Evolutionary conservation across 2,329 filamentous ascomycete genomes (phyloP), one percentile per base, ranked within the genome.

Genomic region (Trichoderma oligosporum): DNA sequence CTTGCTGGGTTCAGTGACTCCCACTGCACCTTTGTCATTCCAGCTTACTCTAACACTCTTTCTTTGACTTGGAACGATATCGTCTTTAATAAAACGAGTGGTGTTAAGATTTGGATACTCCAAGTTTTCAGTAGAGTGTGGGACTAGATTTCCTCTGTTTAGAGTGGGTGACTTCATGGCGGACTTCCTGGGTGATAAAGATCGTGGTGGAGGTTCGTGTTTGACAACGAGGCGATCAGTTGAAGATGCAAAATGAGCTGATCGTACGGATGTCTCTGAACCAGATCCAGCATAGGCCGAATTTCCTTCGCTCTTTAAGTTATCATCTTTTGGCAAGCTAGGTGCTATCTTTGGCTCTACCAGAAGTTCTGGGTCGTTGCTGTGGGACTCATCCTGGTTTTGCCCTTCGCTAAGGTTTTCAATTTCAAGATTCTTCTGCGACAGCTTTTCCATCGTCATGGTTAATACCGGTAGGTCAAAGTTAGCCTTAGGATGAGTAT

Each of bases 31-130:
- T 31, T 81, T 79, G 48, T 90, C 87, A 61, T 90, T 86, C 67
- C 91, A 97, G 72, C 91, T 96, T 45, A 92, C 88, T 22, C 88
- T 79, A 1, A 82, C 82, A 36, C 78, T 81, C 70, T 87, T 90
- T 72, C 84, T 90, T 59, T 82, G 77, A 16, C 71, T 64, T 1
- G 70, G 29, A 2, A 65, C 47, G 1, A 65, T 24, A 9, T 82
- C 79, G 2, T 78, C 74, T 6, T 67, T 65, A 4, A 52, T 48
- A 4, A 59, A 64, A 14, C 65, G 62, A 11, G 65, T 66, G 31
- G 63, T 62, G 24, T 56, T 63, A 44, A 64, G 68, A 39, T 61
- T 64, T 0, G 75, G 78, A 41, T 68, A 71, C 63, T 78, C 79
- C 3, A 79, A 80, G 22, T 75, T 66, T 57, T 77, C 71, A 62